Percentiles rank a stretch among this genome's conserved stretches.
Conservation (phyloP, 768 basidiomycete species). For the Termitomyces sp. region DNA sequence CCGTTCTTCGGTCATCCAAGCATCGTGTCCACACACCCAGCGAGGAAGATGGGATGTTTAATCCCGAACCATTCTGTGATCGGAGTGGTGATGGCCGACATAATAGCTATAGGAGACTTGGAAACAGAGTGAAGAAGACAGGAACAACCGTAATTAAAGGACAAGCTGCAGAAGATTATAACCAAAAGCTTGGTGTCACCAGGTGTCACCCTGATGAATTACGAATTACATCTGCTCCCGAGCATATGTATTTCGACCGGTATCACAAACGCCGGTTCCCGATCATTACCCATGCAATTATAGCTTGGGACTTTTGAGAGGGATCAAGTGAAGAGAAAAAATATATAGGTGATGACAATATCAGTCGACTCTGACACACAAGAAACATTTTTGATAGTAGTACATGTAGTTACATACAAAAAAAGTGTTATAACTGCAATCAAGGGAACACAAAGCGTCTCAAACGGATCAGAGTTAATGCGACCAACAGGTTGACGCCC, state of each 20-base stretch:
- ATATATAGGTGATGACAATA: too few relatives aligned
- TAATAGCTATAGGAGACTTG: constrained; percentile 21
- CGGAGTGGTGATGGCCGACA: constrained; percentile 75
- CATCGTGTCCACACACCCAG: constrained; percentile 45
- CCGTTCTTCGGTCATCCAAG: background rate
- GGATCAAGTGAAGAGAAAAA: too few relatives aligned
- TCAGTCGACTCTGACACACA: too few relatives aligned
- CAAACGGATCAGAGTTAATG: too few relatives aligned
- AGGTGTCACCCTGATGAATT: constrained; percentile 5
- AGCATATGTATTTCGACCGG: background rate
- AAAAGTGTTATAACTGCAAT: too few relatives aligned
- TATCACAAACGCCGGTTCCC: background rate
- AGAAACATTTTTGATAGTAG: too few relatives aligned
- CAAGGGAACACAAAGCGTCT: too few relatives aligned
- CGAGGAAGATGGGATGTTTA: constrained; percentile 84
- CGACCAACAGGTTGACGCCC: background rate
- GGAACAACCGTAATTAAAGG: background rate
- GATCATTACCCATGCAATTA: too few relatives aligned
- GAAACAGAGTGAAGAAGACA: constrained; percentile 1
- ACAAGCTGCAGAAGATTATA: background rate
- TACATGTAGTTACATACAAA: too few relatives aligned
- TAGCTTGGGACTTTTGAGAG: too few relatives aligned
- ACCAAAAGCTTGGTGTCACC: background rate
- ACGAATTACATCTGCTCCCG: constrained; percentile 11
- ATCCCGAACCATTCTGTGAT: constrained; percentile 87